A percentile compares a stretch with the other conserved stretches of the same genome.
These are phyloP conservation scores for Aspergillus sparsus DNA, from an alignment of 495 filamentous ascomycete genomes.

Conservation along the genomic window DNA sequence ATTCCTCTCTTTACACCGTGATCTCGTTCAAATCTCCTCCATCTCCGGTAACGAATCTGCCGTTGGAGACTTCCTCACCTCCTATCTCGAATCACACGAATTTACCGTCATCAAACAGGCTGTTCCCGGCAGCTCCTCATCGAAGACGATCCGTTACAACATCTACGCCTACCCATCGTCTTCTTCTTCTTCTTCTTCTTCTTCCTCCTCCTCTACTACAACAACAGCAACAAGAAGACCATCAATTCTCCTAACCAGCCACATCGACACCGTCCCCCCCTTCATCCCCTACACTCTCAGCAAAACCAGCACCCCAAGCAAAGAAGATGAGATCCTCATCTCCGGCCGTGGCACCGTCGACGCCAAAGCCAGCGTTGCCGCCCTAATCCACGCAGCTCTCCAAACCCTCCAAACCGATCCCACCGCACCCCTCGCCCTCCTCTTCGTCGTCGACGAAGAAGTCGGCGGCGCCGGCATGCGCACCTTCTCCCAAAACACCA, in stretches of 20 bases:
- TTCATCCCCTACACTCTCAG: conserved; percentile 58
- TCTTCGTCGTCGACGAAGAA: conserved; percentile 93
- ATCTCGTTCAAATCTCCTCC: conserved; percentile 74
- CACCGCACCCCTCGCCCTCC: conserved; percentile 59
- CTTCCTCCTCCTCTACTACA: no score
- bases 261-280: conserved; percentile 70
- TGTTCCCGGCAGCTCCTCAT: conserved; percentile 30
- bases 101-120: conserved; percentile 68
- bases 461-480: conserved; percentile 82
- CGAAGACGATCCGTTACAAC: conserved; percentile 65
- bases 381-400: conserved; percentile 68
- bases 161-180: conserved; percentile 73
- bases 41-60: conserved; percentile 71
- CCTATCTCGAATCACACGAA: conserved; percentile 63
- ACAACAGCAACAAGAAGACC: conserved; percentile 34
- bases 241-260: conserved; percentile 69
- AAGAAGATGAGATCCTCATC: conserved; percentile 41
- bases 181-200: conserved; percentile 41
- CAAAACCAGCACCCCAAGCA: conserved; percentile 25
- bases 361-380: conserved; percentile 84
- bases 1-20: conserved; percentile 76
- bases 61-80: conserved; percentile 66
- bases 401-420: conserved; percentile 54
- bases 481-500: conserved; percentile 42
- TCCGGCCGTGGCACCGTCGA: conserved; percentile 84